Conservation (phyloP, 495 filamentous ascomycete species). For the Trichoderma asperelloides region DNA sequence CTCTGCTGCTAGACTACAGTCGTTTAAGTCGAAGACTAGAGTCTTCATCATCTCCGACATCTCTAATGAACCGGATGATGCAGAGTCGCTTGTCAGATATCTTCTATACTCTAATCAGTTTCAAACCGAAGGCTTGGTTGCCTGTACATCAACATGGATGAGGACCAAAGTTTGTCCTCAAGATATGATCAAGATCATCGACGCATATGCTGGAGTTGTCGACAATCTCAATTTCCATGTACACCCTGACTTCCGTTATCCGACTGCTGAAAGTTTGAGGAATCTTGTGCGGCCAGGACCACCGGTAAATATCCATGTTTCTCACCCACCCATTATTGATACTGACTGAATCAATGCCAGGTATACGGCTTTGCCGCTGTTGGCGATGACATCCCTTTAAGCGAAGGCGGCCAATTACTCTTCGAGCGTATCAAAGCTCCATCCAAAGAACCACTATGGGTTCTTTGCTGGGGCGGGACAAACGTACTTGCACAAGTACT, state of each 20-base stretch:
- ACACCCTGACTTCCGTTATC: slow-evolving; percentile 26
- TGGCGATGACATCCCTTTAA: slow-evolving; percentile 21
- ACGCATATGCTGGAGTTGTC: slow-evolving; percentile 32
- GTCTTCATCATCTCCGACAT: slow-evolving; percentile 39
- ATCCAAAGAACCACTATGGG: slow-evolving; percentile 29
- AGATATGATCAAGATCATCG: slow-evolving; percentile 31
- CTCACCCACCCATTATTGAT: slow-evolving; percentile 9
- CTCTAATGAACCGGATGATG: slow-evolving; percentile 37
- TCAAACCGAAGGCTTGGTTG: slow-evolving; percentile 32
- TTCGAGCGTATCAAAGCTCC: slow-evolving; percentile 22
- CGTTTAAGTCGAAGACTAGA: slow-evolving; percentile 18
- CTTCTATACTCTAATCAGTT: slow-evolving; percentile 37
- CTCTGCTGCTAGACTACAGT: not conserved
- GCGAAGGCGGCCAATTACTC: slow-evolving; percentile 34
- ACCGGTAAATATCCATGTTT: not conserved
- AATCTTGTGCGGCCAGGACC: slow-evolving; percentile 24
- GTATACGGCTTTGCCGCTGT: slow-evolving; percentile 29
- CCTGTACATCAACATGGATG: slow-evolving; percentile 34
- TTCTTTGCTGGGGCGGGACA: slow-evolving; percentile 40
- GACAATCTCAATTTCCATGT: slow-evolving; percentile 34
- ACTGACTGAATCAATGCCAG: slow-evolving; percentile 14
- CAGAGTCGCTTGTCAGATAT: slow-evolving; percentile 33
- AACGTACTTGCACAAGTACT: slow-evolving; percentile 39
- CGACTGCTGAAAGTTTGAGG: slow-evolving; percentile 22
- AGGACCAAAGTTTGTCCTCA: slow-evolving; percentile 24